These are phyloP conservation scores for Cytospora chrysosperma DNA, from an alignment of 2,329 filamentous ascomycete species.

Conservation along the genomic window DNA sequence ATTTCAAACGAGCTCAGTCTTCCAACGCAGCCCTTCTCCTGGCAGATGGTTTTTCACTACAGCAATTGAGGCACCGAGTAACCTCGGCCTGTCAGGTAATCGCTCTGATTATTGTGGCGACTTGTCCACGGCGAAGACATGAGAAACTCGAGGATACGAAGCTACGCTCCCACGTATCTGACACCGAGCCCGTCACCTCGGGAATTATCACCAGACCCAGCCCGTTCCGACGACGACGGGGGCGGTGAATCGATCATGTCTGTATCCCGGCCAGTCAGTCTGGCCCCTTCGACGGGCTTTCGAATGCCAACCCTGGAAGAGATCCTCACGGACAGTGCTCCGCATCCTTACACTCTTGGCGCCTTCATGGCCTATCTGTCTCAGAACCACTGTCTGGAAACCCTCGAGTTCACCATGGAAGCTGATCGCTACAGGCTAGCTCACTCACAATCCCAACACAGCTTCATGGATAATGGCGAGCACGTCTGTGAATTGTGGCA, in stretches of 20 bases:
- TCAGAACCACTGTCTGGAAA: conserved; percentile 95
- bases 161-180: conserved; percentile 44
- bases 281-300: conserved; percentile 41
- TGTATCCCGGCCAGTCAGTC: conserved; percentile 49
- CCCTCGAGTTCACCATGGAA: conserved; percentile 94
- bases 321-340: conserved; percentile 81
- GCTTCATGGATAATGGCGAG: conserved; percentile 49
- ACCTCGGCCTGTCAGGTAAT: conserved; percentile 28
- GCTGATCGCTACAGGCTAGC: conserved; percentile 76
- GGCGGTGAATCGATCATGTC: conserved; percentile 45
- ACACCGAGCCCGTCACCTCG: conserved; percentile 41
- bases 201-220: conserved; percentile 44
- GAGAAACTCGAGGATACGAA: conserved; percentile 47
- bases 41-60: conserved; percentile 9
- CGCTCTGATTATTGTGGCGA: conserved; percentile 25
- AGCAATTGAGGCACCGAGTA: conserved; percentile 21
- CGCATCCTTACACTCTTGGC: conserved; percentile 83
- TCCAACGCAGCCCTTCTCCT: not conserved
- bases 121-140: conserved; percentile 34
- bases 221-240: conserved; percentile 44
- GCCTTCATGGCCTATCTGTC: conserved; percentile 97
- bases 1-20: not conserved
- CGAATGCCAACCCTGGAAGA: conserved; percentile 73
- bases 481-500: conserved; percentile 82
- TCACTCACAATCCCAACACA: conserved; percentile 44